phyloP scores from a whole-genome alignment of 345 rosid species.

The Acer campestre region DNA sequence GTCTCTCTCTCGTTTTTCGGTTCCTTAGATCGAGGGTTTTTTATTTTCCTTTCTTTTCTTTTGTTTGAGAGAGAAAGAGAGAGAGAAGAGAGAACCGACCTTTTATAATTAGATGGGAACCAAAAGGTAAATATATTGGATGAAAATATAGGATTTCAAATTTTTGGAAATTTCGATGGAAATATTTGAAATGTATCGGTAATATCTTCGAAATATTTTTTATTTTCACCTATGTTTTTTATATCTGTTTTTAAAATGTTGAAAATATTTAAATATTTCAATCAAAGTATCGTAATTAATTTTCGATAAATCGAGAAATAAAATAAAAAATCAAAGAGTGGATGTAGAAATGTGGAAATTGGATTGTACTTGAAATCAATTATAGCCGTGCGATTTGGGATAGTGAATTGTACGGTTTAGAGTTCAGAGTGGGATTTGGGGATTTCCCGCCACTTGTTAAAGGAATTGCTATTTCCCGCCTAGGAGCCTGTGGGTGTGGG shows the following conservation, averaged over 20 bases:
- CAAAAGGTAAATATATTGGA: not conserved
- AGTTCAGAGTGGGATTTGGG: constrained; percentile 10
- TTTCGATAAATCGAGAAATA: no score
- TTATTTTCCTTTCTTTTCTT: not conserved
- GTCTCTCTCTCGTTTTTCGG: constrained; percentile 9
- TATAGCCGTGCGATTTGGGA: not conserved
- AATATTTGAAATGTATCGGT: no score
- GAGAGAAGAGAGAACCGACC: constrained; percentile 14
- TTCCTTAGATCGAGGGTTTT: constrained; percentile 49
- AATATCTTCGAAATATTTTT: no score
- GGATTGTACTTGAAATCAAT: not conserved
- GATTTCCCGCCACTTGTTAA: constrained; percentile 42
- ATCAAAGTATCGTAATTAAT: no score
- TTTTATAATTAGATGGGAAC: not conserved
- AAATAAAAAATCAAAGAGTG: no score
- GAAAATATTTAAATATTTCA: no score
- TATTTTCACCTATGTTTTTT: no score
- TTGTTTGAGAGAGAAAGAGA: not conserved
- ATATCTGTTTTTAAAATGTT: no score
- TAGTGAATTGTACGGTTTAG: not conserved
- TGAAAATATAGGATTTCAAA: no score
- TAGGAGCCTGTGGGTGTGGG: not conserved
- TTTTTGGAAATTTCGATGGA: no score
- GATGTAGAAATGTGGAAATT: no score
- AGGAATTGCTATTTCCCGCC: constrained; percentile 32